Evolutionary conservation across 1,284 basidiomycete genomes (phyloP).

Genomic region (Rhodotorula sp.): DNA sequence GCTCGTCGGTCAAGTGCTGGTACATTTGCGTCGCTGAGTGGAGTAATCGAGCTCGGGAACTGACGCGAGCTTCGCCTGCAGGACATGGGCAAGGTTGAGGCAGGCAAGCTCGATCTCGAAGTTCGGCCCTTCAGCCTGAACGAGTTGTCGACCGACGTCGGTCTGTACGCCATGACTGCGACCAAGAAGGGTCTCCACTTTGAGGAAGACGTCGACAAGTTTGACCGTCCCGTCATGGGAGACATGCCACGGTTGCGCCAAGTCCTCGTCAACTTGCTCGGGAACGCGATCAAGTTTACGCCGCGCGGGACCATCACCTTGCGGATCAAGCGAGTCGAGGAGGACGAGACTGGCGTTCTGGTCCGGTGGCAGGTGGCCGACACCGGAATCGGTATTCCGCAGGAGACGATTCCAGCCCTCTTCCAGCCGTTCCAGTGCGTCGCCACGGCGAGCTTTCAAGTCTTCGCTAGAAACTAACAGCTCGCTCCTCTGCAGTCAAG

Average conservation of each 20-base stretch:
- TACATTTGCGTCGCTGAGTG: not conserved
- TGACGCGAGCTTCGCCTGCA: constrained; percentile 20
- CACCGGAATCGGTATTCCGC: constrained; percentile 49
- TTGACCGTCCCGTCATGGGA: constrained; percentile 34
- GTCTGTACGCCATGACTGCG: constrained; percentile 48
- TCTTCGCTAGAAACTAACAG: constrained; percentile 24
- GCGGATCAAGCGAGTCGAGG: constrained; percentile 43
- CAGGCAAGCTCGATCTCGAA: constrained; percentile 50
- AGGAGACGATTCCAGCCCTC: constrained; percentile 44
- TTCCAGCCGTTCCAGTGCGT: constrained; percentile 50
- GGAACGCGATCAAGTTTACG: constrained; percentile 50
- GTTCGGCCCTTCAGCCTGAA: constrained; percentile 47
- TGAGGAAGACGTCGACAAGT: constrained; percentile 41
- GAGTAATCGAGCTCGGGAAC: not conserved
- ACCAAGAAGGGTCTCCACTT: constrained; percentile 49
- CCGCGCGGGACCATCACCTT: constrained; percentile 47
- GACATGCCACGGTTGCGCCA: constrained; percentile 44
- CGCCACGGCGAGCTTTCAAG: not conserved
- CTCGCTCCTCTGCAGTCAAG: constrained; percentile 21
- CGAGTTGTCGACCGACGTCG: constrained; percentile 48
- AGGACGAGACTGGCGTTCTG: constrained; percentile 42
- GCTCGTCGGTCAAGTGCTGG: constrained; percentile 40
- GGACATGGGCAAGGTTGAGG: constrained; percentile 50
- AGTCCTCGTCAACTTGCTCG: constrained; percentile 43
- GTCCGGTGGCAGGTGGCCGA: constrained; percentile 48